Evolutionary conservation across 192 early-diverging fungal species (phyloP).

Genomic region (Coemansia furcata): DNA sequence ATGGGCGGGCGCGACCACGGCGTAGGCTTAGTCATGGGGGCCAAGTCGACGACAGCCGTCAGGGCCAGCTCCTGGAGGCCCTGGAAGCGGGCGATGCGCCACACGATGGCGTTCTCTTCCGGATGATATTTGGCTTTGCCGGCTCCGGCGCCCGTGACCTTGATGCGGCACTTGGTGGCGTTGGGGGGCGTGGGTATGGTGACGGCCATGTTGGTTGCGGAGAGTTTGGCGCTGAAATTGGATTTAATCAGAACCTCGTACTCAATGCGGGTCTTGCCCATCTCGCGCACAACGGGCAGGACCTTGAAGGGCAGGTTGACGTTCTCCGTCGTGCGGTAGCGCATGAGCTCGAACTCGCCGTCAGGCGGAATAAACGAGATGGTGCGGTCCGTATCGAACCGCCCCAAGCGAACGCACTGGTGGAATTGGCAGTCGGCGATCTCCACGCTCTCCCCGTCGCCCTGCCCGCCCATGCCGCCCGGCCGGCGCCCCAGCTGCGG

Average conservation of each 20-base stretch:
- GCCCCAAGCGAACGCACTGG: slow-evolving; percentile 93
- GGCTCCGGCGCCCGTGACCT: slow-evolving; percentile 57
- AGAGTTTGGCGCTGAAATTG: slow-evolving; percentile 84
- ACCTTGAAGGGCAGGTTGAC: slow-evolving; percentile 95
- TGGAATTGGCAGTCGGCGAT: slow-evolving; percentile 98
- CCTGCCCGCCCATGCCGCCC: slow-evolving; percentile 27
- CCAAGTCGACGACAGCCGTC: slow-evolving; percentile 78
- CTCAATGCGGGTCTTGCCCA: slow-evolving; percentile 76
- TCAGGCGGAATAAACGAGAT: slow-evolving; percentile 98
- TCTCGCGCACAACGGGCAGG: slow-evolving; percentile 87
- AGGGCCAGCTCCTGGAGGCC: slow-evolving; percentile 84
- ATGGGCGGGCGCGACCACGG: slow-evolving; percentile 97
- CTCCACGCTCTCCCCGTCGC: slow-evolving; percentile 66
- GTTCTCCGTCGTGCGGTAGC: slow-evolving; percentile 91
- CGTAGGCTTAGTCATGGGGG: slow-evolving; percentile 78
- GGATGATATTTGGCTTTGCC: slow-evolving; percentile 97
- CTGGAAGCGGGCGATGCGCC: slow-evolving; percentile 92
- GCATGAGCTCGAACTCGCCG: slow-evolving; percentile 97
- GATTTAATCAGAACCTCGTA: slow-evolving; percentile 89
- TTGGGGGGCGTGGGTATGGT: slow-evolving; percentile 90
- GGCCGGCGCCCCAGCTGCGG: slow-evolving; percentile 4
- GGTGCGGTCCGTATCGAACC: slow-evolving; percentile 87
- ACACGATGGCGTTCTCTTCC: slow-evolving; percentile 88
- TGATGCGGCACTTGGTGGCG: slow-evolving; percentile 78
- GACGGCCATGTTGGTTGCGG: slow-evolving; percentile 86